Base-by-base conservation (phyloP, 331 rosid genomes). In the Malus hybrid region DNA sequence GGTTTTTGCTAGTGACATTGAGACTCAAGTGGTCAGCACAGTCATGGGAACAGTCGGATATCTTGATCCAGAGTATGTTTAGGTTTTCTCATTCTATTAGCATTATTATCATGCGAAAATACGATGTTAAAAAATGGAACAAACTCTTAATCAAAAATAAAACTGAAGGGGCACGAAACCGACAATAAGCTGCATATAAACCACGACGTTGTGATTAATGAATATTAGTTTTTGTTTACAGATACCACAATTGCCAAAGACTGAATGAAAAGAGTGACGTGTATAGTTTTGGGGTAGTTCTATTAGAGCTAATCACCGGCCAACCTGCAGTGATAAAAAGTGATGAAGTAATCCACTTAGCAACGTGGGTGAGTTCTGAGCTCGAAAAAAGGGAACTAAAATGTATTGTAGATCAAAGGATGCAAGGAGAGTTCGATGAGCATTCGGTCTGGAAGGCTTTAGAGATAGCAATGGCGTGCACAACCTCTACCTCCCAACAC, bases 31-130 rank as follows among this genome's bases (percentile, higher is more conserved):
- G 14, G 83, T 66, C 65, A 48, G 83, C 70, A 57, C 83, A 33
- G 75, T 88, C 61, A 80, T 90, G 93, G 91, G 96, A n/a, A 90
- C 96, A 10, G 88, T 81, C 72, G 96, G 93, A 29, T 90, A 88
- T 89, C 91, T 88, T 68, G 96, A 90, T 64, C 96, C 93, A 42
- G 89, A 85, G 96, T 88, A 80, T 55, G 87, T 76, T 64, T 55
- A 11, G 34, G 6, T 52, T 22, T 57, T 42, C 32, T 6, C 15
- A 3, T 57, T 70, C 5, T 36, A 39, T 19, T 4, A 69, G 33
- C 52, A 67, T 52, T 69, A 20, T 71, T 3, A 6, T 73, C 31
- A 62, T 60, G 8, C 11, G 28, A 20, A 5, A 24, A 42, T 24
- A 15, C 3, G 65, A 32, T 1, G 60, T 7, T 4, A 19, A 18